Percentiles rank a stretch among this genome's conserved stretches.
Conservation (phyloP, 164 flowering plant genomes). For the Aristolochia californica region DNA sequence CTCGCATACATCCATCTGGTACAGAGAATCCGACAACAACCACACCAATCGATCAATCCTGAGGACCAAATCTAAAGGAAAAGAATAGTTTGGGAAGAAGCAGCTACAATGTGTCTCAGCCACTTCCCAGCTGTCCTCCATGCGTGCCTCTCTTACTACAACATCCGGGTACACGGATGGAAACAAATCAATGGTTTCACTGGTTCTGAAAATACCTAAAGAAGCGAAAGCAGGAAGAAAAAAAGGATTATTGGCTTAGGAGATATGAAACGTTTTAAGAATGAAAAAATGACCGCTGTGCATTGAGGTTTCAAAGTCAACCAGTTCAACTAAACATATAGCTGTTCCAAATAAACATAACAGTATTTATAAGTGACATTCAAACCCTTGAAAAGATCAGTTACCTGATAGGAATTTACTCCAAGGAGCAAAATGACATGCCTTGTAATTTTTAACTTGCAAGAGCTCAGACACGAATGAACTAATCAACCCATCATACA, state of each 20-base stretch:
- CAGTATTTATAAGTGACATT: too few relatives aligned
- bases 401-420: too few relatives aligned
- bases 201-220: conserved; percentile 59
- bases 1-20: conserved; percentile 66
- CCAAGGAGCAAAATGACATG: too few relatives aligned
- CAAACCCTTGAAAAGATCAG: too few relatives aligned
- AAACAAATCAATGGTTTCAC: conserved; percentile 73
- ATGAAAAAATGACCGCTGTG: too few relatives aligned
- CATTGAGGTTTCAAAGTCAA: too few relatives aligned
- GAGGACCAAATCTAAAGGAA: conserved; percentile 73
- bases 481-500: too few relatives aligned
- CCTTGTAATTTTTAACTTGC: too few relatives aligned
- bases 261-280: neutral
- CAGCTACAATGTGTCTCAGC: conserved; percentile 99
- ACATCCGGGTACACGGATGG: conserved; percentile 64
- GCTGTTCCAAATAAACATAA: too few relatives aligned
- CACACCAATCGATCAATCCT: conserved; percentile 67
- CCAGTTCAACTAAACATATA: too few relatives aligned
- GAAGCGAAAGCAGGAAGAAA: neutral
- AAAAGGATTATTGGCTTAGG: neutral
- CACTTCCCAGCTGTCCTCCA: conserved; percentile 96
- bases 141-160: conserved; percentile 88
- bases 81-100: conserved; percentile 86
- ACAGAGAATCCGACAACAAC: conserved; percentile 57
- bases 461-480: too few relatives aligned